phyloP scores from a whole-genome alignment of 345 rosid species.

The Gynandropsis gynandra region DNA sequence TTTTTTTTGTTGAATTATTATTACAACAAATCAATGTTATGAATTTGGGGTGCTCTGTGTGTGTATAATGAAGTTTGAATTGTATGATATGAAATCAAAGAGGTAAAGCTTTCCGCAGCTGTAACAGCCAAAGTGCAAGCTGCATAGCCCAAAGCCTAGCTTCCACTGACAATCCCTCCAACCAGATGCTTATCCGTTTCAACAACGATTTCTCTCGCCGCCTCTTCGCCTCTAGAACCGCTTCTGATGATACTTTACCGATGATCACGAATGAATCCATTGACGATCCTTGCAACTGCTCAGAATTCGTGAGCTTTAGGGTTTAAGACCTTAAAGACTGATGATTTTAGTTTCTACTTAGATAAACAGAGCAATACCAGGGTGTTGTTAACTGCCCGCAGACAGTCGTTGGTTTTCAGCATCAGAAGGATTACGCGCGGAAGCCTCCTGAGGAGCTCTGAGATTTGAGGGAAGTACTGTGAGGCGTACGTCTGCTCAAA shows the following conservation, averaged over 20 bases:
- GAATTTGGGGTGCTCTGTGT: too few species aligned
- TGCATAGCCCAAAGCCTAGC: slow-evolving; percentile 64
- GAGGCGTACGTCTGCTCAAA: slow-evolving; percentile 79
- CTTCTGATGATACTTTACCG: slow-evolving; percentile 75
- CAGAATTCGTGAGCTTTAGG: not conserved
- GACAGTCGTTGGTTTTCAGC: slow-evolving; percentile 95
- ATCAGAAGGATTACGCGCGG: slow-evolving; percentile 84
- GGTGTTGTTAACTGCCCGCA: slow-evolving; percentile 71
- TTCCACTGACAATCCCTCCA: slow-evolving; percentile 55
- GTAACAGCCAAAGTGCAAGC: slow-evolving; percentile 58
- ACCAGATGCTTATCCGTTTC: slow-evolving; percentile 39
- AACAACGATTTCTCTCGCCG: slow-evolving; percentile 48
- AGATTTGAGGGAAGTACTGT: slow-evolving; percentile 74
- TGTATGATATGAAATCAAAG: too few species aligned
- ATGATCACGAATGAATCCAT: slow-evolving; percentile 65
- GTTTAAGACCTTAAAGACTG: not conserved
- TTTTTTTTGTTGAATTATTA: too few species aligned
- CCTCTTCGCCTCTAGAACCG: slow-evolving; percentile 73
- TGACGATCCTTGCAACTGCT: slow-evolving; percentile 71
- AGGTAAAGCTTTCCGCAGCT: slow-evolving; percentile 46
- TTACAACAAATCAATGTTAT: too few species aligned
- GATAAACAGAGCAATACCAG: slow-evolving; percentile 37
- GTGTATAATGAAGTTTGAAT: too few species aligned
- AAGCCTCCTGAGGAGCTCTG: slow-evolving; percentile 85
- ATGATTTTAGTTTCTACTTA: too few species aligned